Conservation (phyloP, 202 grass and related monocot species). For the Setaria viridis region DNA sequence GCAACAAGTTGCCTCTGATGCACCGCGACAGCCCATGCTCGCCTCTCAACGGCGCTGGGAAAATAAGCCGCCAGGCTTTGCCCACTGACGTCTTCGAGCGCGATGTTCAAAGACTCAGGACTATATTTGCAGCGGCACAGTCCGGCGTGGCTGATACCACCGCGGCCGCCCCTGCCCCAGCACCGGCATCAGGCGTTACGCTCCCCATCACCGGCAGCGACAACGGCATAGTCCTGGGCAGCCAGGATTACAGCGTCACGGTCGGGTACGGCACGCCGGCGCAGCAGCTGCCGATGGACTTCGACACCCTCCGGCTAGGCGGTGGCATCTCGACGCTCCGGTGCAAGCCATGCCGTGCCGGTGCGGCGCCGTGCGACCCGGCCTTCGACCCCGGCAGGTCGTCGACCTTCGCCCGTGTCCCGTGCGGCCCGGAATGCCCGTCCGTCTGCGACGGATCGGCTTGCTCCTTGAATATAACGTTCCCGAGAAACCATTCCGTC, state of each 20-base stretch:
- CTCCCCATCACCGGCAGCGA: background rate
- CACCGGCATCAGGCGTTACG: background rate
- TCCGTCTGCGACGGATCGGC: background rate
- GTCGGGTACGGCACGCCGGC: background rate
- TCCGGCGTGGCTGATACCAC: background rate
- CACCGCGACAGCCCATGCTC: background rate
- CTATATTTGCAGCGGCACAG: background rate
- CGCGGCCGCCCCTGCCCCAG: background rate
- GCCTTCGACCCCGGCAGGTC: constrained; percentile 46
- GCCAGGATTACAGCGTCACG: background rate
- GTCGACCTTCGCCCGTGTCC: background rate
- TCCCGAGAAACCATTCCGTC: background rate
- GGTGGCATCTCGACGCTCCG: background rate
- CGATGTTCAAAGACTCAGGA: background rate
- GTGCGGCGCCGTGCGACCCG: background rate
- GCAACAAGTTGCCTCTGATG: background rate
- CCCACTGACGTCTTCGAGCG: background rate
- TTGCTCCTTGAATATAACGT: background rate
- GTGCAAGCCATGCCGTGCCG: background rate
- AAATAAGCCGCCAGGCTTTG: background rate
- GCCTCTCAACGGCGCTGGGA: background rate
- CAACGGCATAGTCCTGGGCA: background rate
- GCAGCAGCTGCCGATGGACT: background rate
- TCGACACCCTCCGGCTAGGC: background rate
- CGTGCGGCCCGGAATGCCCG: background rate